Percentiles rank a stretch among this genome's conserved stretches.
These are phyloP conservation scores for Colletotrichum sp. DNA, from an alignment of 2,329 filamentous ascomycete species.

Conservation along the genomic window DNA sequence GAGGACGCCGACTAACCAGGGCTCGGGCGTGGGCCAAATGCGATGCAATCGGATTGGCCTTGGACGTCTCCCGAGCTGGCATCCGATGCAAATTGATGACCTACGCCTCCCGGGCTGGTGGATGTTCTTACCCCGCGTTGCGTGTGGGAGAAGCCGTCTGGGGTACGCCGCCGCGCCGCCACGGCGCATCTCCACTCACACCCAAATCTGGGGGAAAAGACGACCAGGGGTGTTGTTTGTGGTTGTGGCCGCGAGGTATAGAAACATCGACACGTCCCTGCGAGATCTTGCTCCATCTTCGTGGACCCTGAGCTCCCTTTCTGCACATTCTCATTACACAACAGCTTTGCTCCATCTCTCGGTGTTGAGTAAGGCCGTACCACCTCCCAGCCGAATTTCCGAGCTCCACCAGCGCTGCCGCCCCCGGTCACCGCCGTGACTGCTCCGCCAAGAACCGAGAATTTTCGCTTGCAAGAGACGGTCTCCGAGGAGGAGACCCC, in stretches of 20 bases:
- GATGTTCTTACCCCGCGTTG: constrained; percentile 11
- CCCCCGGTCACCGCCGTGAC: neutral
- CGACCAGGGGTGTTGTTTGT: neutral
- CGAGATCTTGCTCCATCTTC: neutral
- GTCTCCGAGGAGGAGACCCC: neutral
- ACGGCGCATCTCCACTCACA: neutral
- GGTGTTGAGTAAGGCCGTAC: neutral
- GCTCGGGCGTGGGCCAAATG: neutral
- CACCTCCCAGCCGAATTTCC: neutral
- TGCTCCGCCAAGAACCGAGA: neutral
- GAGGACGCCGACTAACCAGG: neutral
- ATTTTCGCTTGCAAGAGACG: neutral
- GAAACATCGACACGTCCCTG: neutral
- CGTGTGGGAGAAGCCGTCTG: constrained; percentile 1
- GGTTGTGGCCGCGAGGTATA: neutral
- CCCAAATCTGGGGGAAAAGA: neutral
- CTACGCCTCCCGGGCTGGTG: neutral
- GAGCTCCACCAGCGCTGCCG: neutral
- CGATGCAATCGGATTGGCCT: neutral
- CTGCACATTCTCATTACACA: neutral
- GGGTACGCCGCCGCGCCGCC: constrained; percentile 3
- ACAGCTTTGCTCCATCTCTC: neutral
- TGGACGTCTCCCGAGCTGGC: neutral
- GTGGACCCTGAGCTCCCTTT: neutral
- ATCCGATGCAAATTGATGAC: neutral